Base-by-base conservation (phyloP, 2,329 filamentous ascomycete species). In the Colletotrichum theobromicola region DNA sequence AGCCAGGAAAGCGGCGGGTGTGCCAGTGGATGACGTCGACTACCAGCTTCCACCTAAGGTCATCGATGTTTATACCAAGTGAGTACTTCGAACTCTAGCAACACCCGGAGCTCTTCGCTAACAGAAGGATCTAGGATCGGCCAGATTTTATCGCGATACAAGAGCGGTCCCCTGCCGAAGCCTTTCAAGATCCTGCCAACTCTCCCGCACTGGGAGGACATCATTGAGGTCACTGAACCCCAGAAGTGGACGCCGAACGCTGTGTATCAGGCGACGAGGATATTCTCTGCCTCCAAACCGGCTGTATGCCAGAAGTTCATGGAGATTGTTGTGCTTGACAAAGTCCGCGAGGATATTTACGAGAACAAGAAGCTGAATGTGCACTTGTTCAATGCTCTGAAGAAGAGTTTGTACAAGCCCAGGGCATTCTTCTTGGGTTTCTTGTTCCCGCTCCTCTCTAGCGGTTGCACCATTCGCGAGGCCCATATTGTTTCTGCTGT, bases 161-260 rank as follows among this genome's bases (percentile, higher is more conserved):
- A 98, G 85, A 96, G 94, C 16, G 97, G 97, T n/a, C 96, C 96
- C 78, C 90, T 99, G 35, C 97, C 97, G 24, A 99, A 99, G 85
- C 96, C 96, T 1, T 98, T 99, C 89, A 98, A 98, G 85, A 95
- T 98, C 77, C 90, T 99, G 10, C 97, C 97, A 4, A 96, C 95
- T 1, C 91, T 98, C 16, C 95, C 95, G 9, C 92, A 97, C 80
- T 98, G 96, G 95, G 94, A 97, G 81, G 94, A 95, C 24, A 94
- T 98, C 46, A 91, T 98, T 78, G 89, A 93, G 77, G 91, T 98
- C 70, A 98, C 95, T n/a, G 90, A 92, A 34, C 96, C 96, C 6
- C 93, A 97, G 61, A 84, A 83, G 69, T 90, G 89, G 89, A 95
- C 95, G 2, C 88, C 95, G 24, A 95, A 98, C 80, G 83, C 95